Conservation (phyloP, 108 stramenopile species). For the Stephanodiscus minutulus region DNA sequence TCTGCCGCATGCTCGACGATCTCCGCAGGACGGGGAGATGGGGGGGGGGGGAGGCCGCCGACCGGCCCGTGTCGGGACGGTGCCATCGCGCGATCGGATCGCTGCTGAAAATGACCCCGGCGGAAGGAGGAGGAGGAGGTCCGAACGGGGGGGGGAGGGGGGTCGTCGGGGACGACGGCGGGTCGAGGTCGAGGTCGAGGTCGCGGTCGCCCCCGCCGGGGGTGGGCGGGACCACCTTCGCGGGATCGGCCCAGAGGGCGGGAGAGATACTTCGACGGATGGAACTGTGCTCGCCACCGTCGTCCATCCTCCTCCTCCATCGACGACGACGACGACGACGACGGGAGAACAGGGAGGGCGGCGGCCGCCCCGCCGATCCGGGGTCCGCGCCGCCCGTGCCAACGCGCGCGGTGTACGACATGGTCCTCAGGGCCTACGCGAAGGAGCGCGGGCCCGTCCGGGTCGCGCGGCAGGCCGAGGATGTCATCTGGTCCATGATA, state of each 20-base stretch:
- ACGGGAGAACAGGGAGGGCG: not conserved
- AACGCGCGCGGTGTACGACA: slow-evolving; percentile 33
- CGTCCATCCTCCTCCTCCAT: not conserved
- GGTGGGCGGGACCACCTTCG: slow-evolving; percentile 8
- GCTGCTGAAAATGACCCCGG: slow-evolving; percentile 30
- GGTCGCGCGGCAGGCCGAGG: slow-evolving; percentile 36
- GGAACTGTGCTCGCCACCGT: slow-evolving; percentile 33
- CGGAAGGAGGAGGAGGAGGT: not conserved
- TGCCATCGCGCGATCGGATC: slow-evolving; percentile 45
- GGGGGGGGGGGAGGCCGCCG: slow-evolving; percentile 27
- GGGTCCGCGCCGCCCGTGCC: slow-evolving; percentile 22
- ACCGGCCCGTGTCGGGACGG: slow-evolving; percentile 23
- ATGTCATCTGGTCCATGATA: slow-evolving; percentile 46
- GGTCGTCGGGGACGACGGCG: too few species aligned
- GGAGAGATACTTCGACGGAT: slow-evolving; percentile 34
- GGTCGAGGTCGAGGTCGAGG: too few species aligned
- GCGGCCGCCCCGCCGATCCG: not conserved
- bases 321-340: not conserved
- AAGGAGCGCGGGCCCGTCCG: slow-evolving; percentile 29
- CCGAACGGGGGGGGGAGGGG: too few species aligned
- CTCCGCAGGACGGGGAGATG: slow-evolving; percentile 28
- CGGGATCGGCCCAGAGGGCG: slow-evolving; percentile 35
- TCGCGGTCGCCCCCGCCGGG: too few species aligned
- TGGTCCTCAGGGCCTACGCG: slow-evolving; percentile 26
- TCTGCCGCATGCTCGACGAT: slow-evolving; percentile 39